Base-by-base conservation (phyloP, 2,329 filamentous ascomycete genomes). In the Exophiala lecanii-corni region DNA sequence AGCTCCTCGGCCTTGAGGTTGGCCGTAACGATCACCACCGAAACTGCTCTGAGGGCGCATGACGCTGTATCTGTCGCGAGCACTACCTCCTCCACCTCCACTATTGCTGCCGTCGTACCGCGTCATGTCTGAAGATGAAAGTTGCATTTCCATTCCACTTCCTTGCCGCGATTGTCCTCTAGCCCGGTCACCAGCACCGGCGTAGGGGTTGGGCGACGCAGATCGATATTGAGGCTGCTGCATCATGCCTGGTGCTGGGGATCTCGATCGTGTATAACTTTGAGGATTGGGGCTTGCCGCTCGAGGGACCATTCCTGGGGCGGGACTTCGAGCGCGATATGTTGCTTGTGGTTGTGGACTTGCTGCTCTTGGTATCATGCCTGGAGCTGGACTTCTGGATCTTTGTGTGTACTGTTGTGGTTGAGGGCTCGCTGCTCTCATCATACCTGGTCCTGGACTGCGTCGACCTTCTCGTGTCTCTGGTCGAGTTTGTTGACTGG, bases 141-240 rank as follows among this genome's bases (percentile, higher is more conserved):
- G 70, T 62, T 87, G 83, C 44, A 87, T 71, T 26, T 83, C 78
- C 80, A 86, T 85, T 13, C 78, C 68, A 20, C 62, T 61, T 56
- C 61, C 38, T 36, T 55, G 47, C 23, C 46, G 41, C 12, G 44
- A 37, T 12, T 26, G 23, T 7, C 23, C 23, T 26, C 23, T 6
- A 3, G 7, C 43, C 23, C 44, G 47, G 16, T 35, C 18, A 7
- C 39, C 37, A 15, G 65, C 63, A 16, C 45, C 42, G 36, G 59
- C 67, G 44, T 73, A 69, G 3, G 65, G 59, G 38, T 63, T 65
- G n/a, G 69, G 49, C 15, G 49, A 51, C 13, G 50, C 47, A 20
- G 43, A 37, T 3, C 47, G 47, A 19, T 44, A 46, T 15, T 50
- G 50, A n/a, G 39, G 38, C 25, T 47, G 45, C 26, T 47, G 40